Evolutionary conservation across 1,284 basidiomycete species (phyloP).

Genomic region (Xerocomus amazonicus): DNA sequence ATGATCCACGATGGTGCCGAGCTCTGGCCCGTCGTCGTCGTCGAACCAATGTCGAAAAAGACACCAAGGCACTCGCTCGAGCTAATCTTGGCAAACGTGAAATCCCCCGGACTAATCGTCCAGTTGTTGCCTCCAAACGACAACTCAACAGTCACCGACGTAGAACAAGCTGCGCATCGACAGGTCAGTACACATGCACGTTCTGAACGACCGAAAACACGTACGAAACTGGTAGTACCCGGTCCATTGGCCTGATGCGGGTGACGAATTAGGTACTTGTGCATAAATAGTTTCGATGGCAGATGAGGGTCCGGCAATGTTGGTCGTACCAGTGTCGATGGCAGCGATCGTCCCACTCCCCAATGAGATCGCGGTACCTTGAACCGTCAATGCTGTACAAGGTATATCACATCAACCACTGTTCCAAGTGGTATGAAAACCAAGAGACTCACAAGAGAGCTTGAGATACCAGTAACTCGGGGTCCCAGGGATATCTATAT

Average conservation of each 20-base stretch:
- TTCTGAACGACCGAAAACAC: not conserved
- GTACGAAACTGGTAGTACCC: slow-evolving; percentile 35
- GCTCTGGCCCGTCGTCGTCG: slow-evolving; percentile 10
- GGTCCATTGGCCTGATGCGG: slow-evolving; percentile 22
- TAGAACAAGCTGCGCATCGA: slow-evolving; percentile 18
- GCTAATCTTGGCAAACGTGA: slow-evolving; percentile 38
- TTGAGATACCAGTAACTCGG: slow-evolving; percentile 30
- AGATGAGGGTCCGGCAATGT: slow-evolving; percentile 36
- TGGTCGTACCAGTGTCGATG: slow-evolving; percentile 44
- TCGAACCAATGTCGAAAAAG: slow-evolving; percentile 41
- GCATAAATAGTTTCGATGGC: slow-evolving; percentile 36
- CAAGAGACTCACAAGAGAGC: slow-evolving; percentile 21
- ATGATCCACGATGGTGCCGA: slow-evolving; percentile 41
- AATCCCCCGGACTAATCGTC: slow-evolving; percentile 43
- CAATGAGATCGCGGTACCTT: slow-evolving; percentile 28
- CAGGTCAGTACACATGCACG: not conserved
- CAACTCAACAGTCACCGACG: slow-evolving; percentile 27
- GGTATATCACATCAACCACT: not conserved
- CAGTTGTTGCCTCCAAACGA: slow-evolving; percentile 47
- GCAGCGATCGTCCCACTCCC: slow-evolving; percentile 24
- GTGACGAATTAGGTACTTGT: slow-evolving; percentile 34
- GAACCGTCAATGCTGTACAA: slow-evolving; percentile 29
- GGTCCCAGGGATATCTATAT: slow-evolving; percentile 27
- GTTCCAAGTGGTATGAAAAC: not conserved
- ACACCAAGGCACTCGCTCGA: slow-evolving; percentile 45